Evolutionary conservation across 2,329 filamentous ascomycete species (phyloP).

Genomic region (Diaporthe sp.): DNA sequence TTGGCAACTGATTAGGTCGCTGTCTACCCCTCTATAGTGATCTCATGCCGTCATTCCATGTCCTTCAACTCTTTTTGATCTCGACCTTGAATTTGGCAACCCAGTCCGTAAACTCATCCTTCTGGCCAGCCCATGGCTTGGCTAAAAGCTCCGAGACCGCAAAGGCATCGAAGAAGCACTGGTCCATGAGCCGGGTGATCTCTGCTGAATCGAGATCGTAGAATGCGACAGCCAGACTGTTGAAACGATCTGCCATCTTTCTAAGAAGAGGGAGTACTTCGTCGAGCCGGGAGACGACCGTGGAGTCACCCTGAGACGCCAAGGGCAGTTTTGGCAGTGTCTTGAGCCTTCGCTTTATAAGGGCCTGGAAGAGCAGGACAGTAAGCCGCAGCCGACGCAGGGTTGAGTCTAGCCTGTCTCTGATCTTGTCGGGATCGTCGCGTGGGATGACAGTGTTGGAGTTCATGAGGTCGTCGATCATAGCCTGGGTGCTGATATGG

Average conservation of each 20-base stretch:
- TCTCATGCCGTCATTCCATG: not conserved
- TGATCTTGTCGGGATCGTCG: conserved; percentile 74
- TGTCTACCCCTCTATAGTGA: not conserved
- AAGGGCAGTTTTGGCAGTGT: conserved; percentile 59
- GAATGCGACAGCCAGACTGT: conserved; percentile 78
- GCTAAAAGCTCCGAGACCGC: conserved; percentile 67
- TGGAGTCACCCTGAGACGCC: conserved; percentile 40
- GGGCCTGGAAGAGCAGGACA: conserved; percentile 76
- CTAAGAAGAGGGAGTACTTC: conserved; percentile 68
- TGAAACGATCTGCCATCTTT: conserved; percentile 75
- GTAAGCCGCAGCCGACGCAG: conserved; percentile 77
- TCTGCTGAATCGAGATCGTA: conserved; percentile 75
- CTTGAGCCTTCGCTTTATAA: conserved; percentile 78
- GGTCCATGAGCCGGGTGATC: conserved; percentile 70
- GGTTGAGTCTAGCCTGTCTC: conserved; percentile 74
- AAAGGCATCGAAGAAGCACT: conserved; percentile 72
- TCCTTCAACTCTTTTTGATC: conserved; percentile 58
- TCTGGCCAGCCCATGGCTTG: conserved; percentile 72
- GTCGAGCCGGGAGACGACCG: conserved; percentile 63
- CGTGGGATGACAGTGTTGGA: conserved; percentile 72
- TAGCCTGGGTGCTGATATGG: conserved; percentile 63
- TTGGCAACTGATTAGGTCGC: not conserved
- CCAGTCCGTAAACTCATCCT: conserved; percentile 87
- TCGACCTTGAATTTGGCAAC: conserved; percentile 69
- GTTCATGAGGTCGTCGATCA: conserved; percentile 78